A percentile compares a stretch with the other conserved stretches of the same genome.
These are phyloP conservation scores for Cyberlindnera sargentensis DNA, from an alignment of 805 yeast genomes.

Conservation along the genomic window DNA sequence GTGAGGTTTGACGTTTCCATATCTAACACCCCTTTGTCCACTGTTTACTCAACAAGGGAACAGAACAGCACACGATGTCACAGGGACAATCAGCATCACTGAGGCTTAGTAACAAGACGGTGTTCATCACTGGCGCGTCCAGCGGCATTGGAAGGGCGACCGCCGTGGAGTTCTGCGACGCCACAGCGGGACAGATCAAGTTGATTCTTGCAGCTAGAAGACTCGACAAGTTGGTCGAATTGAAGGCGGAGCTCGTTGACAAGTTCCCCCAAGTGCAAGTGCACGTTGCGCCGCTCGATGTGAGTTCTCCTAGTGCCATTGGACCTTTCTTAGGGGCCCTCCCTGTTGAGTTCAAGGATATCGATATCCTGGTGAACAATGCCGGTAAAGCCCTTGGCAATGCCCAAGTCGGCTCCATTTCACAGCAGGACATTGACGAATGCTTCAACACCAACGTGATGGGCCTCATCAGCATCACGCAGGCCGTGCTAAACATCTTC, in stretches of 20 bases:
- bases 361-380: slow-evolving; percentile 64
- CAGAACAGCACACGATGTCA: slow-evolving; percentile 36
- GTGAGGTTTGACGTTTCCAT: no score
- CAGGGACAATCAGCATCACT: slow-evolving; percentile 70
- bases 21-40: no score
- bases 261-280: slow-evolving; percentile 43
- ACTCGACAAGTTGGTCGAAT: slow-evolving; percentile 43
- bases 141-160: slow-evolving; percentile 94
- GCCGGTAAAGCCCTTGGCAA: slow-evolving; percentile 80
- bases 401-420: slow-evolving; percentile 67
- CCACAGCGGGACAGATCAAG: slow-evolving; percentile 63
- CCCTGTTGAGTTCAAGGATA: slow-evolving; percentile 53
- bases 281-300: slow-evolving; percentile 45
- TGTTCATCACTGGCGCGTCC: slow-evolving; percentile 93
- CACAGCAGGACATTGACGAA: slow-evolving; percentile 53
- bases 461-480: slow-evolving; percentile 80
- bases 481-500: slow-evolving; percentile 66
- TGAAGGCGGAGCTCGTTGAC: slow-evolving; percentile 39
- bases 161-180: slow-evolving; percentile 76
- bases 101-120: slow-evolving; percentile 70
- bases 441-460: slow-evolving; percentile 86
- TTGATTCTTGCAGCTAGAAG: slow-evolving; percentile 78
- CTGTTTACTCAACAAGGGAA: no score
- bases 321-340: slow-evolving; percentile 44
- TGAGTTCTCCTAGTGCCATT: slow-evolving; percentile 44